Base-by-base conservation (phyloP, 805 yeast genomes). In the Kuraishia floccosa region DNA sequence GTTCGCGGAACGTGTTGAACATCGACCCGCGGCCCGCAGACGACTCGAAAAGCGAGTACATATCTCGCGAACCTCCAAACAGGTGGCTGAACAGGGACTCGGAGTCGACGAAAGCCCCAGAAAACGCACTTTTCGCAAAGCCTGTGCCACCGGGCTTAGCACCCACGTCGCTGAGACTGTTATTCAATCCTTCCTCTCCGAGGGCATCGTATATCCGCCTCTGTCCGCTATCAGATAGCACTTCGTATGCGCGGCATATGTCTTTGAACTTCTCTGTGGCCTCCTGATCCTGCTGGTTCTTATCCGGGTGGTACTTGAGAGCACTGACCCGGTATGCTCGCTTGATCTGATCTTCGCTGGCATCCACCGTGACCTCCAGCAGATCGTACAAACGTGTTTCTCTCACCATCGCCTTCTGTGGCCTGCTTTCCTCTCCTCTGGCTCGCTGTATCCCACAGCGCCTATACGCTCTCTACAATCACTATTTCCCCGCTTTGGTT, bases 281-380 rank as follows among this genome's bases (percentile, higher is more conserved):
- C 18, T 55, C 63, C 30, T 45, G 44, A 28, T 54, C 58, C 6
- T 26, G 29, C 9, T 70, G 73, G 47, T 82, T 78, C 58, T 84
- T 83, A 49, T 83, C 94, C 0, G 94, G 94, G 50, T 83, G 94
- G 45, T 69, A 69, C 39, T 59, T 62, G 36, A 82, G 63, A 3
- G 93, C 93, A 41, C 74, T 65, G 44, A 71, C 74, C 43, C 86
- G 64, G 56, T 80, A 84, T 1, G 94, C 86, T 50, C 80, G 82
- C 50, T 81, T 81, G 46, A 84, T 72, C 37, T 75, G 78, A 2
- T 54, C 47, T 7, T 63, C 73, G 3, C 63, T 53, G 14, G 83
- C 83, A n/a, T 55, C 53, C 5, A 56, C 54, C 8, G 60, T 46
- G 6, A 80, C 68, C n/a, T 64, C 76, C 19, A 79, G 52, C 11